Evolutionary conservation across 2,329 filamentous ascomycete genomes (phyloP), one percentile per base, ranked within the genome.

Genomic region (Fusarium dimerum): DNA sequence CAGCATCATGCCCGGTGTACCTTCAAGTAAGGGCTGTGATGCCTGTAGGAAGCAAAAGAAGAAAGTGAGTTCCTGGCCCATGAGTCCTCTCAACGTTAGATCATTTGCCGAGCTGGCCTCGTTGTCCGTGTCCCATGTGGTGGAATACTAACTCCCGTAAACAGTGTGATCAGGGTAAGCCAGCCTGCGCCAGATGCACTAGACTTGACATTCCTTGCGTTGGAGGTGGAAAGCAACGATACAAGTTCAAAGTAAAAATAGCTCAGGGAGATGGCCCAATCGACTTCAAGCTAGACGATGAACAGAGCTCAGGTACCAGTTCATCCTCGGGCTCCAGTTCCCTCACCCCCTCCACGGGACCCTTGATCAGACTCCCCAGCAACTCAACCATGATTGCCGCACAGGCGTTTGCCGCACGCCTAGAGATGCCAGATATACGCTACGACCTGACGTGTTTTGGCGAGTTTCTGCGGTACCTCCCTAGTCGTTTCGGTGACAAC

Each of bases 31-130:
- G 51, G 78, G 76, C 34, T 81, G 78, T 56, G 76, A 81, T 50
- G 76, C 70, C 13, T 81, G 78, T 58, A 73, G 77, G 34, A 77
- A 73, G 56, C 75, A 78, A 56, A 81, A 80, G 72, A 81, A 81
- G 65, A 81, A 80, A 74, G 78, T 78, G 64, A 13, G 63, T 26
- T 50, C 40, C n/a, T n/a, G n/a, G n/a, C n/a, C n/a, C n/a, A n/a
- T n/a, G n/a, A n/a, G n/a, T n/a, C n/a, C n/a, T n/a, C n/a, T n/a
- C n/a, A n/a, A n/a, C n/a, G n/a, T n/a, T n/a, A n/a, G n/a, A n/a
- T n/a, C 7, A 16, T 18, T 44, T 39, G 20, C 43, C 5, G 43
- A 32, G 11, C 11, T 30, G 29, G 17, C 11, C 6, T 17, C 2
- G 3, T 17, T 10, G 15, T 15, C 13, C n/a, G 11, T 11, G 18